phyloP scores from a whole-genome alignment of 192 early-diverging fungal species.

The Physocladia obscura region DNA sequence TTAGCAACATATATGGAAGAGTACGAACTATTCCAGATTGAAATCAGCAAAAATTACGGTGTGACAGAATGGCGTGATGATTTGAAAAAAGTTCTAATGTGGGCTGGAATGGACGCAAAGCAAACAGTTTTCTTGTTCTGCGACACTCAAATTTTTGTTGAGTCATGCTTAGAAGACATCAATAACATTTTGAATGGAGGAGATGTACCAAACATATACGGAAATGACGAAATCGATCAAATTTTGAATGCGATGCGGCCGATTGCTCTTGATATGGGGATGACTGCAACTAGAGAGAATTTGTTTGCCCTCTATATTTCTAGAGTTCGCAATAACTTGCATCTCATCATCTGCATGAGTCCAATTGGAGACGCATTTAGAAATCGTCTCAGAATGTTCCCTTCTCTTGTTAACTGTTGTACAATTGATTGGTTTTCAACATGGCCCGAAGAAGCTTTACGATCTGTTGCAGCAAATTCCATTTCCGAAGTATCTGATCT shows the following conservation, averaged over 20 bases:
- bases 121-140: conserved; percentile 60
- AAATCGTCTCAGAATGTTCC: conserved; percentile 63
- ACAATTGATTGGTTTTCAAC: conserved; percentile 70
- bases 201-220: conserved; percentile 67
- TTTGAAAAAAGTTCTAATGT: conserved; percentile 58
- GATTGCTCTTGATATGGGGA: conserved; percentile 47
- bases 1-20: conserved; percentile 66
- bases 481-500: conserved; percentile 56
- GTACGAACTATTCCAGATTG: conserved; percentile 64
- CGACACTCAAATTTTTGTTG: conserved; percentile 63
- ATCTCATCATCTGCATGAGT: conserved; percentile 66
- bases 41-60: conserved; percentile 65
- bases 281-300: conserved; percentile 53
- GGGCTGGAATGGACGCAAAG: conserved; percentile 57
- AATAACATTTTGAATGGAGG: conserved; percentile 67
- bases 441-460: conserved; percentile 63
- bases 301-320: conserved; percentile 58
- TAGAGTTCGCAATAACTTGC: conserved; percentile 50
- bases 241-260: conserved; percentile 59
- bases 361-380: conserved; percentile 65
- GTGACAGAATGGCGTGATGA: conserved; percentile 61
- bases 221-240: conserved; percentile 54
- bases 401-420: conserved; percentile 64
- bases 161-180: conserved; percentile 59
- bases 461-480: conserved; percentile 57